phyloP scores from a whole-genome alignment of 768 basidiomycete species.

The Leccinum imitatum region DNA sequence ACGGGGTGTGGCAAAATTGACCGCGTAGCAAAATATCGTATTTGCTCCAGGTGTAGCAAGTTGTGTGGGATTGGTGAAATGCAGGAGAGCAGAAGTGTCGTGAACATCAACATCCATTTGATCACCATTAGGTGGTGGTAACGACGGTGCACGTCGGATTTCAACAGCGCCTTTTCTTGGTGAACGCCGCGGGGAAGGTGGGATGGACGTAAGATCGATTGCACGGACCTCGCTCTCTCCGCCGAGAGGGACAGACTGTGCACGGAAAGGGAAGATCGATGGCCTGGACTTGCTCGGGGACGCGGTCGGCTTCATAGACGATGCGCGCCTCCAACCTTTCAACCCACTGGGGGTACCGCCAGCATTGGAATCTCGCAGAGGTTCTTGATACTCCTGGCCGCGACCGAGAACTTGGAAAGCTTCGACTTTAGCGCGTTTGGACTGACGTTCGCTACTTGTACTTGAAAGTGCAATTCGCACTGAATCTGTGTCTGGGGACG shows the following conservation, averaged over 20 bases:
- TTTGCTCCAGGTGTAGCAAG: conserved; percentile 8
- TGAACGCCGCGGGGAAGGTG: conserved; percentile 29
- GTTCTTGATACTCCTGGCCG: too few relatives aligned
- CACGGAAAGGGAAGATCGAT: too few relatives aligned
- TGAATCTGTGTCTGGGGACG: conserved; percentile 28
- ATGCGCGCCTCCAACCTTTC: too few relatives aligned
- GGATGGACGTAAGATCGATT: conserved; percentile 24
- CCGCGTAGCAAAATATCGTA: conserved; percentile 19
- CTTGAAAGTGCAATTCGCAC: conserved; percentile 8
- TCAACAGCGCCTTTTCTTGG: conserved; percentile 21
- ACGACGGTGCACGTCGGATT: conserved; percentile 27
- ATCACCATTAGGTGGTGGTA: conserved; percentile 20
- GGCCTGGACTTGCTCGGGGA: too few relatives aligned
- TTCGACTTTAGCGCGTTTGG: too few relatives aligned
- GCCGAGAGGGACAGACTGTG: too few relatives aligned
- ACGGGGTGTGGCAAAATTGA: conserved; percentile 32
- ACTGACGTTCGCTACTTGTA: conserved; percentile 14
- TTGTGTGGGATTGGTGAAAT: conserved; percentile 22
- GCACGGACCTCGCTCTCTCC: conserved; percentile 4
- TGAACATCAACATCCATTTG: conserved; percentile 27
- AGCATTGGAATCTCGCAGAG: too few relatives aligned
- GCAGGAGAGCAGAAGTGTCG: conserved; percentile 16
- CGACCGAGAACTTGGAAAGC: too few relatives aligned
- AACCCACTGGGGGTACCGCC: too few relatives aligned
- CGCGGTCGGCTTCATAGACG: too few relatives aligned